phyloP scores from a whole-genome alignment of 2,329 filamentous ascomycete genomes.

The Pyrenochaeta sp. region DNA sequence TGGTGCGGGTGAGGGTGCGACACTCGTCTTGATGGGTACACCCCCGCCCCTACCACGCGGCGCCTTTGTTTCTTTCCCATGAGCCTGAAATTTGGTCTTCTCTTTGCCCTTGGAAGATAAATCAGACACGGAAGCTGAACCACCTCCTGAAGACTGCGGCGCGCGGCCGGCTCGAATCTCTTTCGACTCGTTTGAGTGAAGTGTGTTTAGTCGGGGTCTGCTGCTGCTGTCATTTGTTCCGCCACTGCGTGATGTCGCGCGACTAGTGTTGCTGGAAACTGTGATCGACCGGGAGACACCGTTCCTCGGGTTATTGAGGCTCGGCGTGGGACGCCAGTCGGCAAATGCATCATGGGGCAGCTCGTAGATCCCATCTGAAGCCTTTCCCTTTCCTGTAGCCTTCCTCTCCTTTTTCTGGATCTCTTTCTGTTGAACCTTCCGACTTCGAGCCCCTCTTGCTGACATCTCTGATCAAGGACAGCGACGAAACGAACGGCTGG shows the following conservation, averaged over 20 bases:
- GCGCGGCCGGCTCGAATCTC: constrained; percentile 19
- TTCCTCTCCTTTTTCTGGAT: constrained; percentile 53
- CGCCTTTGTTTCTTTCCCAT: constrained; percentile 50
- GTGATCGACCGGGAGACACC: constrained; percentile 38
- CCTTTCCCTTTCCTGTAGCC: constrained; percentile 39
- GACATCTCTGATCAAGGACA: constrained; percentile 41
- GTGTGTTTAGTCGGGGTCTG: constrained; percentile 27
- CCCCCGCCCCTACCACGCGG: constrained; percentile 51
- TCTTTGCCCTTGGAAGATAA: constrained; percentile 42
- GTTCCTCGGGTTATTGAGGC: constrained; percentile 23
- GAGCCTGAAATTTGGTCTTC: constrained; percentile 43
- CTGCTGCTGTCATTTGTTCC: constrained; percentile 33
- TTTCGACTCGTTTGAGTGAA: constrained; percentile 35
- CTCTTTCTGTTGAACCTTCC: constrained; percentile 51
- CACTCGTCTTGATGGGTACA: constrained; percentile 45
- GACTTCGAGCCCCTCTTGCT: constrained; percentile 50
- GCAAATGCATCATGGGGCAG: constrained; percentile 37
- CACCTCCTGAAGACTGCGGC: constrained; percentile 33
- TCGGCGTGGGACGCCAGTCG: constrained; percentile 39
- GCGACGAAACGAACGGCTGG: neutral
- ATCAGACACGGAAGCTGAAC: constrained; percentile 38
- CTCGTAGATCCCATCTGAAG: constrained; percentile 29
- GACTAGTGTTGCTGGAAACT: constrained; percentile 40
- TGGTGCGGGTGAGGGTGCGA: constrained; percentile 20
- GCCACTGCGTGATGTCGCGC: constrained; percentile 39